Conservation (phyloP, 331 rosid genomes). For the Pyrus hybrid region DNA sequence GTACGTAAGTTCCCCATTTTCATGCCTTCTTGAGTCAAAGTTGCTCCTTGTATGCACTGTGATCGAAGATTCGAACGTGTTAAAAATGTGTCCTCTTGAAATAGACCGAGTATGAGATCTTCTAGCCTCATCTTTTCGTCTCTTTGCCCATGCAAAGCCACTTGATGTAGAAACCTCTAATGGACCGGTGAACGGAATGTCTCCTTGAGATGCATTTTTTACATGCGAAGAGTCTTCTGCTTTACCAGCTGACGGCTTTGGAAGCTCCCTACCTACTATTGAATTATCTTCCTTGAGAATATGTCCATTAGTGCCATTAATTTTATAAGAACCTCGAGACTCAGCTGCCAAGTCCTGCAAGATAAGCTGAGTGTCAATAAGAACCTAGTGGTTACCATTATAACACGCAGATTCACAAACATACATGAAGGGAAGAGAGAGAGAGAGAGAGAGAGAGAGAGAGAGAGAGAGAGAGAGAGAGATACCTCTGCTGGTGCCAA, state of each 20-base stretch:
- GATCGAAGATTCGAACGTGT: slow-evolving; percentile 39
- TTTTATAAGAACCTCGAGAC: slow-evolving; percentile 33
- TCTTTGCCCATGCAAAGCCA: slow-evolving; percentile 97
- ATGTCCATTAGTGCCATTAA: slow-evolving; percentile 29
- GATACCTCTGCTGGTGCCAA: slow-evolving; percentile 66
- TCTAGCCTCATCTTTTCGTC: slow-evolving; percentile 61
- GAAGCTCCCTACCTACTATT: slow-evolving; percentile 22
- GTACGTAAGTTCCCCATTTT: slow-evolving; percentile 37
- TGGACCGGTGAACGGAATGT: slow-evolving; percentile 83
- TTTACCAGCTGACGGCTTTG: slow-evolving; percentile 40
- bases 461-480: no score
- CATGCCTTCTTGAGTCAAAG: slow-evolving; percentile 44
- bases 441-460: no score
- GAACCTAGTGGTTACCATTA: neutral
- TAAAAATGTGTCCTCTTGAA: slow-evolving; percentile 71
- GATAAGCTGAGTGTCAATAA: slow-evolving; percentile 11
- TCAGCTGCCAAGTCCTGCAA: slow-evolving; percentile 53
- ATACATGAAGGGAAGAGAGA: neutral
- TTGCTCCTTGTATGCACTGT: slow-evolving; percentile 38
- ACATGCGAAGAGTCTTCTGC: slow-evolving; percentile 52
- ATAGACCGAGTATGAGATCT: slow-evolving; percentile 72
- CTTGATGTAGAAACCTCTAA: slow-evolving; percentile 94
- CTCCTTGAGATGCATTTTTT: slow-evolving; percentile 81
- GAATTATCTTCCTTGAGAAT: slow-evolving; percentile 38
- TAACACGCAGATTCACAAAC: neutral